These are phyloP conservation scores for Phytophthora foliorum DNA, from an alignment of 352 stramenopile species.

Conservation along the genomic window DNA sequence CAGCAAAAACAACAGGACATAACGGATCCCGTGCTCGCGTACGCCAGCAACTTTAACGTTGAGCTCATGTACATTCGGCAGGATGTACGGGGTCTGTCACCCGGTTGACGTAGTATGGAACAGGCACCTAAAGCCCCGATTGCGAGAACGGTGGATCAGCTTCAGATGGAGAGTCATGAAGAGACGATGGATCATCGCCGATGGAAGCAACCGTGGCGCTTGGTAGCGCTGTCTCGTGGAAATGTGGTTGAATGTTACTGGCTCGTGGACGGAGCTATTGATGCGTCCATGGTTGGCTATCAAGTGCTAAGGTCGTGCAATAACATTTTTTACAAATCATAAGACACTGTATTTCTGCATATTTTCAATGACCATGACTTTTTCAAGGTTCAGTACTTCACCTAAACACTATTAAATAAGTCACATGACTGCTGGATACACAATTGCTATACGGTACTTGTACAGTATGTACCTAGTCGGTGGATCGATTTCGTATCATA, in stretches of 20 bases:
- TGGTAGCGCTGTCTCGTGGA: neutral
- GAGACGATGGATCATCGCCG: no score
- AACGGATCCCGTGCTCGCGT: conserved; percentile 4
- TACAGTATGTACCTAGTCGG: no score
- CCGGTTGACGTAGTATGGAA: conserved; percentile 10
- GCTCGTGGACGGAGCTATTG: neutral
- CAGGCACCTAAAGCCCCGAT: neutral
- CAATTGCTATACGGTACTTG: no score
- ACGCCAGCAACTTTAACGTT: neutral
- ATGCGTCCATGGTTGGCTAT: no score
- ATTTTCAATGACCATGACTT: neutral
- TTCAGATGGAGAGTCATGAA: conserved; percentile 3
- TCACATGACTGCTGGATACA: neutral
- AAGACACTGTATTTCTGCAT: neutral
- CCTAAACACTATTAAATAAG: neutral
- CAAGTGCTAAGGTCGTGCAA: no score
- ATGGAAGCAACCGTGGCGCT: neutral
- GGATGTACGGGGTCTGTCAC: conserved; percentile 10
- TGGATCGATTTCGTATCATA: no score
- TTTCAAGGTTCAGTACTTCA: neutral
- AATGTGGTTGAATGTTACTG: neutral
- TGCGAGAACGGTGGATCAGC: neutral
- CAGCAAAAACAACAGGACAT: no score
- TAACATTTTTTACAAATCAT: neutral
- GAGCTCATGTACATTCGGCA: neutral